A percentile compares a stretch with the other conserved stretches of the same genome.
Evolutionary conservation across 768 basidiomycete species (phyloP).

Genomic region (Russula foetens): DNA sequence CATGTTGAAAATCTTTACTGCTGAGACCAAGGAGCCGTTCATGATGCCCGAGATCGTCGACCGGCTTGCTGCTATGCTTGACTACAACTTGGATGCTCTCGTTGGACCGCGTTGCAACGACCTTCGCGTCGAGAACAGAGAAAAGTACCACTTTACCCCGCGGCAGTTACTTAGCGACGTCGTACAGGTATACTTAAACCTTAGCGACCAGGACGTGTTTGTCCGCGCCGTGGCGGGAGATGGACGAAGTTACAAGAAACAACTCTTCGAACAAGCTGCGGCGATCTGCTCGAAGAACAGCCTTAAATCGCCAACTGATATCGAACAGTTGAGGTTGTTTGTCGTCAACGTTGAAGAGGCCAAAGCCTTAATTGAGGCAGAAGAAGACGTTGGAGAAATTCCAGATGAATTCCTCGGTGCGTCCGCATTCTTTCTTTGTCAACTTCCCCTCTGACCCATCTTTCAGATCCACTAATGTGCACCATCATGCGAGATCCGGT

Average conservation of each 20-base stretch:
- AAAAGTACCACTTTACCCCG: slow-evolving; percentile 87
- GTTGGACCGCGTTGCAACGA: slow-evolving; percentile 86
- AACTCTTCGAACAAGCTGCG: slow-evolving; percentile 74
- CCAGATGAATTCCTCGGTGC: slow-evolving; percentile 93
- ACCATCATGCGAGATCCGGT: slow-evolving; percentile 96
- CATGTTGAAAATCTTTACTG: slow-evolving; percentile 85
- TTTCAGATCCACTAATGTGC: slow-evolving; percentile 78
- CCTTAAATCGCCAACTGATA: slow-evolving; percentile 72
- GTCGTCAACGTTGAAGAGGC: slow-evolving; percentile 78
- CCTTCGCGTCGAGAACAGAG: slow-evolving; percentile 74
- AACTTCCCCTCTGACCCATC: slow-evolving; percentile 9
- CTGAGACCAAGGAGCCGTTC: slow-evolving; percentile 85
- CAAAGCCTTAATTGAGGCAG: slow-evolving; percentile 72
- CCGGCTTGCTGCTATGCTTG: slow-evolving; percentile 90
- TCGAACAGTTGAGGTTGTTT: slow-evolving; percentile 61
- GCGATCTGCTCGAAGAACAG: slow-evolving; percentile 49
- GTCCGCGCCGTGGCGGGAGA: slow-evolving; percentile 86
- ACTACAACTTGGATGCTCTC: slow-evolving; percentile 86
- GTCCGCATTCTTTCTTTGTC: slow-evolving; percentile 22
- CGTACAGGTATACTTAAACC: slow-evolving; percentile 82
- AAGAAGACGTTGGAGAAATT: slow-evolving; percentile 86
- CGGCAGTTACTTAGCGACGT: slow-evolving; percentile 76
- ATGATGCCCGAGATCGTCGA: slow-evolving; percentile 96
- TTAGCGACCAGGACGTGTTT: slow-evolving; percentile 74
- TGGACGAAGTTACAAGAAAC: slow-evolving; percentile 82